A percentile compares a stretch with the other conserved stretches of the same genome.
phyloP scores from a whole-genome alignment of 768 basidiomycete genomes.

The Phlegmacium glaucopus region DNA sequence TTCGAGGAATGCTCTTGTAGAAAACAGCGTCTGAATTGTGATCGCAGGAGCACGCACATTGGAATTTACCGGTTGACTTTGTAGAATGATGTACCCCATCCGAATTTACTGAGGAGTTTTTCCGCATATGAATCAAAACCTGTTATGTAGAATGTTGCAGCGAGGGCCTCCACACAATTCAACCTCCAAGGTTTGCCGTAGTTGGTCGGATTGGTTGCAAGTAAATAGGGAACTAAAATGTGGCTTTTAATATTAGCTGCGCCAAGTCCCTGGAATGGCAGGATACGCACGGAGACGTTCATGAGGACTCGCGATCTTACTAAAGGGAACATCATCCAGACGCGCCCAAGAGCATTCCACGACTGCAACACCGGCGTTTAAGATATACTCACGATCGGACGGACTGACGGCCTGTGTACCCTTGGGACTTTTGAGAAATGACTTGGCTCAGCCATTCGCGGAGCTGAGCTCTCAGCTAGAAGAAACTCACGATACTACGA shows the following conservation, averaged over 20 bases:
- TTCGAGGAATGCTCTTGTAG: constrained; percentile 58
- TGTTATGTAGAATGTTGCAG: constrained; percentile 93
- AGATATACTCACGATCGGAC: constrained; percentile 77
- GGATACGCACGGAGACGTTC: constrained; percentile 79
- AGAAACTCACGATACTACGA: constrained; percentile 84
- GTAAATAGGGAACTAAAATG: constrained; percentile 81
- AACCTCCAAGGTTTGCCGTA: constrained; percentile 97
- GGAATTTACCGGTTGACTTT: constrained; percentile 67
- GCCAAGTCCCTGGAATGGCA: neutral
- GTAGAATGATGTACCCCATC: constrained; percentile 90
- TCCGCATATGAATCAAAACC: constrained; percentile 84
- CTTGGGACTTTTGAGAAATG: constrained; percentile 49
- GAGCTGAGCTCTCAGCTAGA: neutral
- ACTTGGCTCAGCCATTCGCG: too few species aligned
- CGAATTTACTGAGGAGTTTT: constrained; percentile 72
- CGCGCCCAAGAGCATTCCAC: constrained; percentile 99
- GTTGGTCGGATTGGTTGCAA: constrained; percentile 96
- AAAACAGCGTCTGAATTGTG: neutral
- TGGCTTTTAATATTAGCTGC: neutral
- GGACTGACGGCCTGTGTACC: constrained; percentile 77
- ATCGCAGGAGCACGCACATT: neutral
- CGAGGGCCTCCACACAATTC: constrained; percentile 92
- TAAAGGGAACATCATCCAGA: constrained; percentile 90
- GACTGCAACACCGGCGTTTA: constrained; percentile 81
- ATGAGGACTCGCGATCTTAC: constrained; percentile 89